Conservation (phyloP, 768 basidiomycete genomes). For the Tricholoma flavovirens region DNA sequence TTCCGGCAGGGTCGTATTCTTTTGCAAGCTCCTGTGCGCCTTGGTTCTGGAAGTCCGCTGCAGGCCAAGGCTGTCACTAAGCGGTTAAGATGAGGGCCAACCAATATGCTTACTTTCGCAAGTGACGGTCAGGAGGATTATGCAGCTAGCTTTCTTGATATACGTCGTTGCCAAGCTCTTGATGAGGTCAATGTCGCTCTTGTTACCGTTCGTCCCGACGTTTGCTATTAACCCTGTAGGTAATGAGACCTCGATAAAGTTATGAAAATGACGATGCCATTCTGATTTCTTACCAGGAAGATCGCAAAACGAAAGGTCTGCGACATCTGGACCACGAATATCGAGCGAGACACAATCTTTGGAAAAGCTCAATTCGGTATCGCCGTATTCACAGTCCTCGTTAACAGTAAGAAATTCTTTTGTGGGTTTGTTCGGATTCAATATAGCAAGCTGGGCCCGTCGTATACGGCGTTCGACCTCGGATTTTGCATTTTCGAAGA, state of each 20-base stretch:
- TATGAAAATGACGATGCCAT: neutral
- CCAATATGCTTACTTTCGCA: slow-evolving; percentile 49
- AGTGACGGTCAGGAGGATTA: slow-evolving; percentile 53
- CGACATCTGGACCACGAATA: slow-evolving; percentile 54
- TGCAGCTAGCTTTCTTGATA: slow-evolving; percentile 48
- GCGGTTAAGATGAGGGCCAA: neutral
- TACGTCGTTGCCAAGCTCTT: slow-evolving; percentile 51
- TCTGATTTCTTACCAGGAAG: slow-evolving; percentile 38
- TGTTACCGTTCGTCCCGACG: slow-evolving; percentile 42
- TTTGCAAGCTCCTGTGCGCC: slow-evolving; percentile 63
- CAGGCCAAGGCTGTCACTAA: neutral
- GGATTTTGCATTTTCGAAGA: slow-evolving; percentile 38
- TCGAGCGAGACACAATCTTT: slow-evolving; percentile 51
- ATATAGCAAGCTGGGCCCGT: slow-evolving; percentile 58
- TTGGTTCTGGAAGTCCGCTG: slow-evolving; percentile 80
- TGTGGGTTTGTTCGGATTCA: slow-evolving; percentile 42
- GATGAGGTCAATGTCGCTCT: slow-evolving; percentile 56
- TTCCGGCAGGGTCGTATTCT: slow-evolving; percentile 52
- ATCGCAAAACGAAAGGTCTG: slow-evolving; percentile 62
- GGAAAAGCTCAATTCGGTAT: slow-evolving; percentile 39
- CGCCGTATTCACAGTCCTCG: slow-evolving; percentile 22
- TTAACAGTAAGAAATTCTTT: slow-evolving; percentile 33
- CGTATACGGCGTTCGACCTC: slow-evolving; percentile 63
- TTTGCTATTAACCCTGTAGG: slow-evolving; percentile 52
- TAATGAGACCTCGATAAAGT: neutral